These are phyloP conservation scores for Geotrichum europaeum DNA, from an alignment of 1,139 yeast species.

Conservation along the genomic window DNA sequence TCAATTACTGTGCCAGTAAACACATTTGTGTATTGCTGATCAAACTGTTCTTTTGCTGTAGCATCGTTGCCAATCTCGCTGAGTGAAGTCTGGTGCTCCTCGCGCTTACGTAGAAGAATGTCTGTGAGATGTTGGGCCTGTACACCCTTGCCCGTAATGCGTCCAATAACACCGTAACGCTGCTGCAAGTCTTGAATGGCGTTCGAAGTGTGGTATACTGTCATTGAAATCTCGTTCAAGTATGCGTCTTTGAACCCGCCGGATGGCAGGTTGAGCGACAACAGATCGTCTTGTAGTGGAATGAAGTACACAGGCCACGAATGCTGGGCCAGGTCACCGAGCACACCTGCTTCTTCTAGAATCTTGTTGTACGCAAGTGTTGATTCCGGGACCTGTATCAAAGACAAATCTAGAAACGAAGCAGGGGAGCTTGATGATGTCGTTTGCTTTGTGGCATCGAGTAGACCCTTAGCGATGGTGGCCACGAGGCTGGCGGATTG, in stretches of 20 bases:
- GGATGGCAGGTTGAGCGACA: slow-evolving; percentile 32
- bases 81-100: slow-evolving; percentile 24
- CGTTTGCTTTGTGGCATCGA: slow-evolving; percentile 17
- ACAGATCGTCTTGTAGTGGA: slow-evolving; percentile 31
- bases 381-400: slow-evolving; percentile 34
- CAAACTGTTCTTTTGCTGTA: slow-evolving; percentile 20
- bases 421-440: neutral
- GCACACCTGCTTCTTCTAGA: slow-evolving; percentile 34
- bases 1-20: slow-evolving; percentile 35
- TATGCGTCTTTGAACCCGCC: slow-evolving; percentile 36
- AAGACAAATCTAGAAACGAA: slow-evolving; percentile 22
- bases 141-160: slow-evolving; percentile 46
- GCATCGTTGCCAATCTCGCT: slow-evolving; percentile 20
- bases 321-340: slow-evolving; percentile 36
- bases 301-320: slow-evolving; percentile 35
- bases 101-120: slow-evolving; percentile 28
- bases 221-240: slow-evolving; percentile 33
- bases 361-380: slow-evolving; percentile 33
- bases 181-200: slow-evolving; percentile 37
- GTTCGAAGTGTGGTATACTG: slow-evolving; percentile 40
- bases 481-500: slow-evolving; percentile 26
- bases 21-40: slow-evolving; percentile 30
- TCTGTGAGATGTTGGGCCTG: slow-evolving; percentile 40
- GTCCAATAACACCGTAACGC: slow-evolving; percentile 36
- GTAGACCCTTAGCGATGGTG: slow-evolving; percentile 25